Evolutionary conservation across 2,329 filamentous ascomycete genomes (phyloP).

Genomic region (Aspergillus ruber): DNA sequence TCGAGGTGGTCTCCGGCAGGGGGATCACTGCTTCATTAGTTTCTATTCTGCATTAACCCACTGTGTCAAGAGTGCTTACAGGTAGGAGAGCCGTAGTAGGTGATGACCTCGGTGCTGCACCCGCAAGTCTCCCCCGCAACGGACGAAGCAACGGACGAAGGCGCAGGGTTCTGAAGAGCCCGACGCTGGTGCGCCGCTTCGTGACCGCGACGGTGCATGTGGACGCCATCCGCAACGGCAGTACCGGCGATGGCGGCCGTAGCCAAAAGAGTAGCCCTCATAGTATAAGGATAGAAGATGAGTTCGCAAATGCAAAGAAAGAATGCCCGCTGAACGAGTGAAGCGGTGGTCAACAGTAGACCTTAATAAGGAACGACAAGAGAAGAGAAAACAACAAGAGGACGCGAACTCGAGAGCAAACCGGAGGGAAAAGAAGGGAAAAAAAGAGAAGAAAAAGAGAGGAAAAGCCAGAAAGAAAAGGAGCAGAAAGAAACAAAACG

Average conservation of each 20-base stretch:
- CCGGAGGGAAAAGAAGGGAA: constrained; percentile 10
- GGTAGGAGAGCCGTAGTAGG: constrained; percentile 60
- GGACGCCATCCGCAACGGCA: constrained; percentile 49
- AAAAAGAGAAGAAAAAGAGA: constrained; percentile 2
- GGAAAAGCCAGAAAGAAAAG: constrained; percentile 2
- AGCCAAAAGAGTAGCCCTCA: constrained; percentile 68
- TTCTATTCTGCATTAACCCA: constrained; percentile 1
- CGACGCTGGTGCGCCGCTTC: constrained; percentile 55
- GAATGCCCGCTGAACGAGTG: constrained; percentile 74
- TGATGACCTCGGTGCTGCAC: constrained; percentile 70
- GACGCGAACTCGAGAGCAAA: constrained; percentile 28
- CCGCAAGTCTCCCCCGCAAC: constrained; percentile 48
- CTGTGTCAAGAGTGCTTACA: constrained; percentile 41
- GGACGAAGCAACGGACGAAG: constrained; percentile 17
- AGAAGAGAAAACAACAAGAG: constrained; percentile 11
- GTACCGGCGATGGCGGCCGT: constrained; percentile 46
- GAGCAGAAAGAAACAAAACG: not conserved
- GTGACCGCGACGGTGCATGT: constrained; percentile 49
- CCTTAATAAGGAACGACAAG: constrained; percentile 5
- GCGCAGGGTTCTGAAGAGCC: constrained; percentile 16
- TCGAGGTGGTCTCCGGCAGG: constrained; percentile 13
- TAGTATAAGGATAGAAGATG: constrained; percentile 41
- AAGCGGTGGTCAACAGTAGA: constrained; percentile 24
- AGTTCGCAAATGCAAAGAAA: constrained; percentile 30
- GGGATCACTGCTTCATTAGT: constrained; percentile 34